Percentiles rank a stretch among this genome's conserved stretches.
Conservation (phyloP, 495 filamentous ascomycete genomes). For the Podospora fimiseda region DNA sequence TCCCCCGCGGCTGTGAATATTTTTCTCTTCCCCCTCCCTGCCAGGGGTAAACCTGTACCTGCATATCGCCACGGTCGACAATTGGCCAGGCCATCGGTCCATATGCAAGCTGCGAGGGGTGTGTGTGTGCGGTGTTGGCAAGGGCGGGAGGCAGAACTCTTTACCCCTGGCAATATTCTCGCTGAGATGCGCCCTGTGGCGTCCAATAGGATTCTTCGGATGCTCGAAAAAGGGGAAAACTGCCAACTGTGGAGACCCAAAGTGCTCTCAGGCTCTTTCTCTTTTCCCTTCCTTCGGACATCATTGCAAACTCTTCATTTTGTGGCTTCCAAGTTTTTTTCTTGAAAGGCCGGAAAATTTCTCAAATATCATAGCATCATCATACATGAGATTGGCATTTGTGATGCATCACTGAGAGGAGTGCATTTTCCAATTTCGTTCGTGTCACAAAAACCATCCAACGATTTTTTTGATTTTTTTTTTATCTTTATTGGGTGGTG, state of each 20-base stretch:
- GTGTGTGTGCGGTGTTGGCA: neutral
- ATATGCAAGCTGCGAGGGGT: neutral
- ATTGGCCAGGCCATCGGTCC: neutral
- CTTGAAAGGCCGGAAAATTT: too few relatives aligned
- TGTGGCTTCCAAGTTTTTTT: too few relatives aligned
- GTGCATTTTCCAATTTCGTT: neutral
- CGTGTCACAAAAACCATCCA: neutral
- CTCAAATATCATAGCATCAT: neutral
- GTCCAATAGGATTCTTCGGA: slow-evolving; percentile 1
- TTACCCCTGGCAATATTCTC: neutral
- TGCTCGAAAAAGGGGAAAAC: neutral
- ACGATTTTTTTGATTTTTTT: neutral
- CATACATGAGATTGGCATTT: neutral
- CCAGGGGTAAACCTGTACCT: neutral
- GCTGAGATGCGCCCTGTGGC: slow-evolving; percentile 1
- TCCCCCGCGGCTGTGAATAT: too few relatives aligned
- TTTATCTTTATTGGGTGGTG: neutral
- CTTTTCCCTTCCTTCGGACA: too few relatives aligned
- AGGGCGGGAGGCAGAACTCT: neutral
- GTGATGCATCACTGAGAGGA: neutral
- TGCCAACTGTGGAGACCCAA: slow-evolving; percentile 1
- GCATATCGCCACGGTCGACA: slow-evolving; percentile 3
- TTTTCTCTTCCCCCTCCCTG: neutral
- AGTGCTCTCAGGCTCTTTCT: too few relatives aligned
- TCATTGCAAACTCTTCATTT: too few relatives aligned